phyloP scores from a whole-genome alignment of 2,329 filamentous ascomycete genomes.

The Ilyonectria robusta region DNA sequence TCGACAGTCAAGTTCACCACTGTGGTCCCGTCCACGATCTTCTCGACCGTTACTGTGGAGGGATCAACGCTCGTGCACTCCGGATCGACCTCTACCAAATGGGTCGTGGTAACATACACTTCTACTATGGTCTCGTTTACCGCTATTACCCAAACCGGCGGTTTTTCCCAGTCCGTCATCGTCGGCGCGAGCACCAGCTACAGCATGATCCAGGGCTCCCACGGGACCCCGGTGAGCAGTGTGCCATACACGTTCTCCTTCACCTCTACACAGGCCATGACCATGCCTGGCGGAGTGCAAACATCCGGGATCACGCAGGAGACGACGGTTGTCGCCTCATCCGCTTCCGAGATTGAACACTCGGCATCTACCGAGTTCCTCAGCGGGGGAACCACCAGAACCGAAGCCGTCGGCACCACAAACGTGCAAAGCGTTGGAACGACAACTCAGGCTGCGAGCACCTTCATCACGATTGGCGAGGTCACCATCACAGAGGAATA shows the following conservation, averaged over 20 bases:
- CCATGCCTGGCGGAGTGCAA: slow-evolving; percentile 2
- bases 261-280: slow-evolving; percentile 29
- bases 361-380: slow-evolving; percentile 31
- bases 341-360: slow-evolving; percentile 13
- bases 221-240: slow-evolving; percentile 15
- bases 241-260: slow-evolving; percentile 15
- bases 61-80: slow-evolving; percentile 20
- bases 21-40: slow-evolving; percentile 32
- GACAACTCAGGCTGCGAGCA: slow-evolving; percentile 42
- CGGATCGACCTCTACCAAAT: slow-evolving; percentile 22
- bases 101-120: slow-evolving; percentile 24
- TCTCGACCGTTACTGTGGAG: slow-evolving; percentile 21
- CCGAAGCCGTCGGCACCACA: slow-evolving; percentile 28
- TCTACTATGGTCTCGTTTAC: slow-evolving; percentile 34
- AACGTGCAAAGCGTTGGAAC: slow-evolving; percentile 36
- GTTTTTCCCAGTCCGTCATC: slow-evolving; percentile 17
- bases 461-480: slow-evolving; percentile 43
- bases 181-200: slow-evolving; percentile 30
- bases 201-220: slow-evolving; percentile 21
- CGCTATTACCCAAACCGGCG: slow-evolving; percentile 23
- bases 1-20: slow-evolving; percentile 42
- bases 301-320: background rate
- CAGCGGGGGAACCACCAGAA: slow-evolving; percentile 14
- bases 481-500: slow-evolving; percentile 45
- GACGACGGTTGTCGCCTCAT: slow-evolving; percentile 5